phyloP scores from a whole-genome alignment of 768 basidiomycete species.

The Boletales sp. region DNA sequence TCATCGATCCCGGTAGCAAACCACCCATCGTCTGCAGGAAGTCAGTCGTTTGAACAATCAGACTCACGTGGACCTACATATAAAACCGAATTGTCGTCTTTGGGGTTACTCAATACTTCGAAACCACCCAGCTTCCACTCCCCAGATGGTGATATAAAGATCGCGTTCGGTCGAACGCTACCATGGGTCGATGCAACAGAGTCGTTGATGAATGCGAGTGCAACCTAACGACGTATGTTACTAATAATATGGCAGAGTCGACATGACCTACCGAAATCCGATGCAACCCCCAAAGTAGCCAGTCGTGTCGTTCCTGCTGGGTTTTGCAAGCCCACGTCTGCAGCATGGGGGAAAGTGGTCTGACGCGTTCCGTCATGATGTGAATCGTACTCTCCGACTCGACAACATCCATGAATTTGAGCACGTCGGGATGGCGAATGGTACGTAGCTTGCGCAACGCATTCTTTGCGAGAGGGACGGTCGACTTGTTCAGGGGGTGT shows the following conservation, averaged over 20 bases:
- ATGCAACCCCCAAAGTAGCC: constrained; percentile 92
- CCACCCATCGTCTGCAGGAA: constrained; percentile 60
- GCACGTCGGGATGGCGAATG: constrained; percentile 91
- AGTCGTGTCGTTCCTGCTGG: constrained; percentile 73
- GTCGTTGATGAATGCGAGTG: constrained; percentile 87
- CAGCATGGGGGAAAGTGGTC: constrained; percentile 64
- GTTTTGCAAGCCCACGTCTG: constrained; percentile 59
- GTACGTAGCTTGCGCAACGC: constrained; percentile 86
- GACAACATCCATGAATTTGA: constrained; percentile 92
- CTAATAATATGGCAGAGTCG: not conserved
- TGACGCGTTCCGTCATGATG: constrained; percentile 93
- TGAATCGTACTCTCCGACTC: constrained; percentile 86
- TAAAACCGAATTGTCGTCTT: constrained; percentile 72
- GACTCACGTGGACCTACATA: constrained; percentile 55
- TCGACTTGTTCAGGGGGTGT: constrained; percentile 52
- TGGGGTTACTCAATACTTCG: constrained; percentile 81
- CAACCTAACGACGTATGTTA: constrained; percentile 51
- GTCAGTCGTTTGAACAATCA: constrained; percentile 11
- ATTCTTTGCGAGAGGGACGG: constrained; percentile 80
- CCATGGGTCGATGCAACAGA: constrained; percentile 82
- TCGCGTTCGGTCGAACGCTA: constrained; percentile 64
- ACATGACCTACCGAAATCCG: constrained; percentile 65
- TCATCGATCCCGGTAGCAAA: constrained; percentile 55
- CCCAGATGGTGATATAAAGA: constrained; percentile 89
- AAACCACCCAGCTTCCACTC: constrained; percentile 98